Evolutionary conservation across 371 early-diverging fungal genomes (phyloP), one percentile per base, ranked within the genome.

Genomic region (Mucor indicus): DNA sequence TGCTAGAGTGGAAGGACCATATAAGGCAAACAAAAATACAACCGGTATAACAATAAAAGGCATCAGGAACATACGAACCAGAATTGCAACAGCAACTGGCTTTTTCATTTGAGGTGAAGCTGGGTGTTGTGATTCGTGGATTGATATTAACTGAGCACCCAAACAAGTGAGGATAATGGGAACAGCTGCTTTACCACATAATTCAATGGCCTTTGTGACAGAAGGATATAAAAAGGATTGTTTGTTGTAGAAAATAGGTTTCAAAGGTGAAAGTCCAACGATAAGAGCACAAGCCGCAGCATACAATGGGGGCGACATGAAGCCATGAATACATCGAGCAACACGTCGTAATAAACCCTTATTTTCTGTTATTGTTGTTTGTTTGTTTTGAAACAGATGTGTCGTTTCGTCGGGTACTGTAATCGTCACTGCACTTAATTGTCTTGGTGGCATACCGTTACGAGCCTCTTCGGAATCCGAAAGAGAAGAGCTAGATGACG

Each of bases 131-230:
- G 54, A 44, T 31, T 60, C 42, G 6, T 35, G 37, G 15, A 55
- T 60, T 7, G 21, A 27, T 22, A 38, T 43, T 10, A 89, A 60
- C 53, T 89, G 86, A n/a, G 86, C 79, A 13, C 89, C 89, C 1
- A 89, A 71, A 48, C 85, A 83, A 9, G 86, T 60, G 25, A 89
- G 60, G 17, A 84, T 77, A 43, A 86, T 66, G 2, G 89, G 89
- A 16, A 89, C 84, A 6, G 86, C 78, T 8, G 84, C 79, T 22
- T 69, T 71, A 17, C 85, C 84, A 57, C 85, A 85, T 23, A 73
- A 64, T 38, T 84, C 81, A 17, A 89, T 72, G 0, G 86, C 84
- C 11, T 62, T 58, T 16, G 84, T 75, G 39, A 86, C 41, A 8
- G 83, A 62, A 13, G 81, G 62, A 42, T 81, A 74, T 4, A 85